Base-by-base conservation (phyloP, 2,329 filamentous ascomycete species). In the Hysterium pulicare region DNA sequence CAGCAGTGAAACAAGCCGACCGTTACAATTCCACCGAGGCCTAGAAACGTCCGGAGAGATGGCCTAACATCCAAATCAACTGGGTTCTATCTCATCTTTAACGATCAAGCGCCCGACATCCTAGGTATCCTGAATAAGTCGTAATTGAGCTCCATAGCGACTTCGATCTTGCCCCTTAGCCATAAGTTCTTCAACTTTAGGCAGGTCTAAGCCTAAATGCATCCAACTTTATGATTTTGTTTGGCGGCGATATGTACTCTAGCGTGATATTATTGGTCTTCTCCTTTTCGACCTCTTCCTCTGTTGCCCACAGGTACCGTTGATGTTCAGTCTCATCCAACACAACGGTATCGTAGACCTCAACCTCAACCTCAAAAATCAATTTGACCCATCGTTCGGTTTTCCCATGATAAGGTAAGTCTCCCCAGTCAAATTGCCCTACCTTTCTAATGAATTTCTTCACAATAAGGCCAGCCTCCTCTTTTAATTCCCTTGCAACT, bases 401-500 rank as follows among this genome's bases (percentile, higher is more conserved):
- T 5, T 40, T 41, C 5, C 50, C 42, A n/a, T 45, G 48, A 17
- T 38, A 41, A 38, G 42, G 44, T 17, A 31, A 34, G 11, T 58
- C 57, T 2, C 40, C 33, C 45, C 62, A 61, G 4, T 53, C 57
- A 33, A 59, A 57, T 54, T 68, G 67, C 13, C 55, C 58, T 6
- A 75, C 68, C 39, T 72, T 59, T 20, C 70, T 65, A 2, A 70
- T 54, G 26, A 78, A 60, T 9, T 56, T 57, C 17, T 57, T 69
- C 2, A 75, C 70, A 33, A 60, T 61, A 17, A 79, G 57, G 0
- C 75, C 76, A 0, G 71, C 71, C 51, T 79, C 76, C 53, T 80
- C 76, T 32, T 69, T 66, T 9, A 77, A 57, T 48, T 79, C 76
- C 6, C 76, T 68, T 8, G 65, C 75, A 2, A 72, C 70, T 1